phyloP scores from a whole-genome alignment of 2,329 filamentous ascomycete species.

The Epicoccum sorghinum region DNA sequence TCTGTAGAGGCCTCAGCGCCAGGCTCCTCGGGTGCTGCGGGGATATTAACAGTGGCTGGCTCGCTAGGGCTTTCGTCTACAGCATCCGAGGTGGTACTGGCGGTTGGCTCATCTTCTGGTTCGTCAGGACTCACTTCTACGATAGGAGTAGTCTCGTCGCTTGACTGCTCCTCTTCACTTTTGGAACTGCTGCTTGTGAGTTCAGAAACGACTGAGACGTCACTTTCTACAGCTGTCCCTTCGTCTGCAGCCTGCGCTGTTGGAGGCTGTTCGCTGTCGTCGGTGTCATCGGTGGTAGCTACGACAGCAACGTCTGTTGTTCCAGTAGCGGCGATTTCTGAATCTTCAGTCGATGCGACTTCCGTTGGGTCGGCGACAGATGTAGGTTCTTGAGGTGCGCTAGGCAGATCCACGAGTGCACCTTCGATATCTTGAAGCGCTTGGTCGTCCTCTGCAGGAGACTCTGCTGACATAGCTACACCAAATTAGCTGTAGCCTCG shows the following conservation, averaged over 20 bases:
- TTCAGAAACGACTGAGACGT: not conserved
- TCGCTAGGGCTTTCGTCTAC: not conserved
- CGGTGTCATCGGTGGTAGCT: constrained; percentile 8
- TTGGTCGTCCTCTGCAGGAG: not conserved
- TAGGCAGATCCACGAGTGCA: not conserved
- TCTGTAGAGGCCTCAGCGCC: not conserved
- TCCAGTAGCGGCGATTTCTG: not conserved
- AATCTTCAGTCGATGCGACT: not conserved
- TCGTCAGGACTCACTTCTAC: not conserved
- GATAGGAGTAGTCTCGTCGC: not conserved
- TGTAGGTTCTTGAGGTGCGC: not conserved
- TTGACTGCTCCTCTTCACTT: not conserved
- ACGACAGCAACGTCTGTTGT: too few species aligned
- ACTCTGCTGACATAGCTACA: constrained; percentile 2
- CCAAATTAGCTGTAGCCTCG: constrained; percentile 11
- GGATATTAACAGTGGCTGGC: not conserved
- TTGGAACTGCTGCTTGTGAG: not conserved
- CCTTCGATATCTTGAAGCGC: not conserved
- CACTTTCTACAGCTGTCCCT: not conserved
- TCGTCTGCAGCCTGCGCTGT: not conserved
- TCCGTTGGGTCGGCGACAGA: not conserved
- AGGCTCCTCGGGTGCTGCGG: not conserved
- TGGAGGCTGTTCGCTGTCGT: constrained; percentile 3
- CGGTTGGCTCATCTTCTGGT: not conserved
- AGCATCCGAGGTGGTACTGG: not conserved